Evolutionary conservation across 495 filamentous ascomycete genomes (phyloP).

Genomic region (Hyphodiscus hymeniophilus): DNA sequence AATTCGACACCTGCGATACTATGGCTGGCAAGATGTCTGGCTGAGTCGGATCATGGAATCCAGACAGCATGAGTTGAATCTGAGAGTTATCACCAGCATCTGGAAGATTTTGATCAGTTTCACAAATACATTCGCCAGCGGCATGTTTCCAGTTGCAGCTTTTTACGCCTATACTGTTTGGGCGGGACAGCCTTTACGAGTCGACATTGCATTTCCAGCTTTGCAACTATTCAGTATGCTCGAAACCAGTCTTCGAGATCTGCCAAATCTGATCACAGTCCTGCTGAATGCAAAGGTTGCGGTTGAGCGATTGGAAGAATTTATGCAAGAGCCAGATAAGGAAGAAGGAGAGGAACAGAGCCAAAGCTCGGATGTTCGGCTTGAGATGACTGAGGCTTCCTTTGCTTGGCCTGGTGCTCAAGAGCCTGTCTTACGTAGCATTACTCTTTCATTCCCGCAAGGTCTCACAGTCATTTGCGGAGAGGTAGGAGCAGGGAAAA

Average conservation of each 20-base stretch:
- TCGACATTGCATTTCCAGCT: conserved; percentile 77
- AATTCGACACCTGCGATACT: conserved; percentile 80
- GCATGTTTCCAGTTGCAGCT: conserved; percentile 67
- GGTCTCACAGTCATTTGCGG: conserved; percentile 56
- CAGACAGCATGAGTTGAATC: conserved; percentile 55
- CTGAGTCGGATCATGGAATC: conserved; percentile 62
- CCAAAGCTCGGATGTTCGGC: conserved; percentile 23
- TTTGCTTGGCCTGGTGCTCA: conserved; percentile 69
- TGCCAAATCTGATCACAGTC: conserved; percentile 61
- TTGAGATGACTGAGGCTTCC: conserved; percentile 53
- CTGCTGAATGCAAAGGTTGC: conserved; percentile 69
- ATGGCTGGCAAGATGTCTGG: conserved; percentile 81
- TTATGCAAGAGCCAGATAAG: conserved; percentile 79
- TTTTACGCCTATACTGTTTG: conserved; percentile 71
- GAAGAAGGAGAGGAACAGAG: conserved; percentile 31
- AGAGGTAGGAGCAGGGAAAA: conserved; percentile 74
- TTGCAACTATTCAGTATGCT: conserved; percentile 70
- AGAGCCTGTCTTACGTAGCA: conserved; percentile 51
- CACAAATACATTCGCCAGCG: conserved; percentile 55
- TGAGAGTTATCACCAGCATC: conserved; percentile 56
- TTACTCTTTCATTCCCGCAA: conserved; percentile 50
- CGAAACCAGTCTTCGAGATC: conserved; percentile 57
- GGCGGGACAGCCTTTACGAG: conserved; percentile 51
- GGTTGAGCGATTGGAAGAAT: conserved; percentile 69
- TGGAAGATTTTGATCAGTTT: conserved; percentile 50